Evolutionary conservation across 257 asterid genomes (phyloP).

Genomic region (Nicotiana attenuata): DNA sequence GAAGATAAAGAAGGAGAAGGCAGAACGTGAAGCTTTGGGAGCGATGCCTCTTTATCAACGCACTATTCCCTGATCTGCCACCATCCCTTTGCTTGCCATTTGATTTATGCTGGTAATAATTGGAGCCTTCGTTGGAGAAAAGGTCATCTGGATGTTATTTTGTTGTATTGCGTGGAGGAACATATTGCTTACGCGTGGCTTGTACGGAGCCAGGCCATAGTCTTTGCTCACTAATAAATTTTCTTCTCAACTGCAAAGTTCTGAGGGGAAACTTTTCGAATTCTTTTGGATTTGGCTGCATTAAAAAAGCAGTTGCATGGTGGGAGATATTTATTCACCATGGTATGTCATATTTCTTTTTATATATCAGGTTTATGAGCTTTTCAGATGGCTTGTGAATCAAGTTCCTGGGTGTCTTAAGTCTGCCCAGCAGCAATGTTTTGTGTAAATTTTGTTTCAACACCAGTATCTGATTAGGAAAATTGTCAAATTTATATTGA

Average conservation of each 20-base stretch:
- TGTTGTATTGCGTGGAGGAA: background rate
- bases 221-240: background rate
- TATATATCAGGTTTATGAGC: background rate
- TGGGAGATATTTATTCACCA: background rate
- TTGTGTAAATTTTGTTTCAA: too few species aligned
- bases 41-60: conserved; percentile 83
- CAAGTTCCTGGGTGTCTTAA: background rate
- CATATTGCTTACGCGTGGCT: background rate
- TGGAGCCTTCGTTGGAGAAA: background rate
- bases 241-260: background rate
- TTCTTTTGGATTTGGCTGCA: background rate
- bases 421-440: background rate
- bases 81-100: background rate
- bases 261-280: background rate
- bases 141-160: background rate
- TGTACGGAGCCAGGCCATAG: background rate
- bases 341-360: background rate
- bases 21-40: conserved; percentile 79
- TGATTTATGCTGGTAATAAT: background rate
- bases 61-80: conserved; percentile 42
- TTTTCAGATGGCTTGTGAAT: background rate
- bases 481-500: too few species aligned
- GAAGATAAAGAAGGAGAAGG: conserved; percentile 69
- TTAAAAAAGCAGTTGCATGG: background rate
- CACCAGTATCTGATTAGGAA: too few species aligned